phyloP scores from a whole-genome alignment of 2,329 filamentous ascomycete genomes.

The Penicillium psychrosexuale region DNA sequence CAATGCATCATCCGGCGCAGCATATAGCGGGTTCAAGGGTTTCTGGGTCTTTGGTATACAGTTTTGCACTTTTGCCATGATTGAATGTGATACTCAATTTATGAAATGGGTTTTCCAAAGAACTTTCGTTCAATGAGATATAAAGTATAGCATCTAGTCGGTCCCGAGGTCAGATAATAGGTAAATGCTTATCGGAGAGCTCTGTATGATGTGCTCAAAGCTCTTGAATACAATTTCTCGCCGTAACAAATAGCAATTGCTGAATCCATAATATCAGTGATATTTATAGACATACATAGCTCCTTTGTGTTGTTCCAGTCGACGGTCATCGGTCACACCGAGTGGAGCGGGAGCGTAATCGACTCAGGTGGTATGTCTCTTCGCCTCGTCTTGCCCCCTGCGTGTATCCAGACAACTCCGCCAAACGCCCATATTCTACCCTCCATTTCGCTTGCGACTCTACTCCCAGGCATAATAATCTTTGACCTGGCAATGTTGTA shows the following conservation, averaged over 20 bases:
- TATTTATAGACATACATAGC: background rate
- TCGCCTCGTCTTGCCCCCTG: conserved; percentile 12
- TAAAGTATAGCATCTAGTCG: background rate
- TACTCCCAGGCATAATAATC: background rate
- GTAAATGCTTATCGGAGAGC: conserved; percentile 1
- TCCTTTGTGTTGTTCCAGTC: background rate
- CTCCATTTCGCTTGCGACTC: background rate
- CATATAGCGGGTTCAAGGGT: conserved; percentile 19
- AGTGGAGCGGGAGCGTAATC: conserved; percentile 20
- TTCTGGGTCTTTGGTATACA: conserved; percentile 17
- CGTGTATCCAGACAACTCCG: conserved; percentile 6
- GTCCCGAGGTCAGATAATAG: background rate
- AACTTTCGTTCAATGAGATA: background rate
- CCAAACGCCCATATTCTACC: background rate
- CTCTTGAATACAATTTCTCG: background rate
- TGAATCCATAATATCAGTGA: background rate
- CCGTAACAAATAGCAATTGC: background rate
- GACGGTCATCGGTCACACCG: conserved; percentile 8
- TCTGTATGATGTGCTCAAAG: background rate
- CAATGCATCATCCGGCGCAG: conserved; percentile 25
- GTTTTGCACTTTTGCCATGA: conserved; percentile 20
- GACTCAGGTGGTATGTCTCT: conserved; percentile 6
- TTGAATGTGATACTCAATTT: conserved; percentile 17
- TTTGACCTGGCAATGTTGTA: conserved; percentile 35
- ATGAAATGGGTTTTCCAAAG: background rate